Base-by-base conservation (phyloP, 345 rosid genomes). In the Eucalyptus brandiana region DNA sequence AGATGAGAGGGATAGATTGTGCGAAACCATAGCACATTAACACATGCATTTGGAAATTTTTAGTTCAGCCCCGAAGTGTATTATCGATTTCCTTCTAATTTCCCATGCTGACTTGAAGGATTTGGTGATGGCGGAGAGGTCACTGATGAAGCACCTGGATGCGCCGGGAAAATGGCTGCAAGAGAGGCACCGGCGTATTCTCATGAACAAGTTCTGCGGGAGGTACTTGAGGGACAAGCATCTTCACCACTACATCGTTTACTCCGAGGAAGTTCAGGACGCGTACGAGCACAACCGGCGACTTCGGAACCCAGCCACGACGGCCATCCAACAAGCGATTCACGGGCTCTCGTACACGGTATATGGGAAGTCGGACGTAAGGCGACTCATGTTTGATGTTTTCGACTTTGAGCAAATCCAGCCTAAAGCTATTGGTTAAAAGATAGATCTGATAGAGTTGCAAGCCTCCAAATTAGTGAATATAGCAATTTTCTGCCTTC, bases 131-230 rank as follows among this genome's bases (percentile, higher is more conserved):
- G 37, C 37, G 37, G 37, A 37, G 3, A 37, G 37, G 37, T 37
- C 4, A 37, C 37, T 37, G 37, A 37, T 37, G 37, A 37, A 37
- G 37, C 37, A 37, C 4, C 4, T 37, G 37, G 37, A 37, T 37
- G 37, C 37, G 67, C 67, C 67, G 0, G 99, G 99, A 53, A 95
- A 90, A 89, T 97, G 98, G 98, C 92, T 97, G 5, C 97, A 96
- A 89, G 98, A 94, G 96, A 97, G 91, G 91, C 99, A 96, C 89
- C 93, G 99, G 3, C 95, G 98, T 16, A 56, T 94, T 81, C 92
- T 97, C 28, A 94, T 97, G 99, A 97, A 97, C 99, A 97, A 97
- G 91, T 97, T 94, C 91, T 97, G 99, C 16, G 98, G 99, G 16
- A 93, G 93, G 86, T 96, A 96, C 90, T 91, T 97, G 88, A 93